Percentiles rank a stretch among this genome's conserved stretches.
Evolutionary conservation across 257 asterid genomes (phyloP).

Genomic region (Ballota nigra): DNA sequence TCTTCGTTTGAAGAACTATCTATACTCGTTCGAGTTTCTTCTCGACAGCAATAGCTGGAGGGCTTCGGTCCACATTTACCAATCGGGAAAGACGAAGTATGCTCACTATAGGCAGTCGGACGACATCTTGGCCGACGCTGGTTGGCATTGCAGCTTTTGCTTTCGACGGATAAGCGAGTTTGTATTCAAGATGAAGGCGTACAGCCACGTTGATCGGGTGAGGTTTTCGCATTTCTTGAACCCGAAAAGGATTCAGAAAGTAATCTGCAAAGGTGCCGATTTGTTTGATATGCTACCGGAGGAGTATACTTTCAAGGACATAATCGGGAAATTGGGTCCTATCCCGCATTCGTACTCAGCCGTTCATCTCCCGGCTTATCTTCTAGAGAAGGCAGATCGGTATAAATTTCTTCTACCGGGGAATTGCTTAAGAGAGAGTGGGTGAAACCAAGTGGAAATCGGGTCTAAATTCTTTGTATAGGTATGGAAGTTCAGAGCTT

Average conservation of each 20-base stretch:
- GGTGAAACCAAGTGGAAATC: slow-evolving; percentile 23
- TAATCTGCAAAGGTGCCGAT: slow-evolving; percentile 82
- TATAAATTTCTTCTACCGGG: slow-evolving; percentile 76
- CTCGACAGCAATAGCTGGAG: slow-evolving; percentile 81
- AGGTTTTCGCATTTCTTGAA: slow-evolving; percentile 76
- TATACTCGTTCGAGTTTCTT: slow-evolving; percentile 79
- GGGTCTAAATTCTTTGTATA: slow-evolving; percentile 32
- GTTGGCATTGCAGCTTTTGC: slow-evolving; percentile 98
- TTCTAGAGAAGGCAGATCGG: slow-evolving; percentile 59
- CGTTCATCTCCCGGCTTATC: slow-evolving; percentile 68
- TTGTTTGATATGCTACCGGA: slow-evolving; percentile 88
- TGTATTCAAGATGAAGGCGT: slow-evolving; percentile 89
- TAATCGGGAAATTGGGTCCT: slow-evolving; percentile 80
- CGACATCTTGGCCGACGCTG: slow-evolving; percentile 68
- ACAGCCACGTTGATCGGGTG: slow-evolving; percentile 80
- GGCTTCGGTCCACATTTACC: slow-evolving; percentile 72
- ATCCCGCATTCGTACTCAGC: slow-evolving; percentile 90
- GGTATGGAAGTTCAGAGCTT: slow-evolving; percentile 35
- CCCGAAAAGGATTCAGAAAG: slow-evolving; percentile 71
- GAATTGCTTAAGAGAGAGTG: slow-evolving; percentile 69
- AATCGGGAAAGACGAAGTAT: slow-evolving; percentile 65
- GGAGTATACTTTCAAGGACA: slow-evolving; percentile 81
- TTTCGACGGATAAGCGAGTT: slow-evolving; percentile 68
- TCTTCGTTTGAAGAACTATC: slow-evolving; percentile 70
- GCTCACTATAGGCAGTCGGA: slow-evolving; percentile 80